These are phyloP conservation scores for Psidium friedrichsthalianum DNA, from an alignment of 345 rosid species.

Conservation along the genomic window DNA sequence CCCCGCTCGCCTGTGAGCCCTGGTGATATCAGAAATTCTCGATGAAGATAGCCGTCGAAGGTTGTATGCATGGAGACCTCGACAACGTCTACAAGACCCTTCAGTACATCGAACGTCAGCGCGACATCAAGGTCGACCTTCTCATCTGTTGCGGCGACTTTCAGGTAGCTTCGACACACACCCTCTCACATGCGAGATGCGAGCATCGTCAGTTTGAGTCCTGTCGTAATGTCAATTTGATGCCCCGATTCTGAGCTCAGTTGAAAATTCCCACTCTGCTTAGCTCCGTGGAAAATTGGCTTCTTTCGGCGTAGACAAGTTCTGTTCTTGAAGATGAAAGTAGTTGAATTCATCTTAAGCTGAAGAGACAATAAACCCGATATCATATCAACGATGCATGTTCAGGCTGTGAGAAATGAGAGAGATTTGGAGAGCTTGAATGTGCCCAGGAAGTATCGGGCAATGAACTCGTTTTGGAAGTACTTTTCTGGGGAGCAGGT, in stretches of 20 bases:
- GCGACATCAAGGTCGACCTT: conserved; percentile 69
- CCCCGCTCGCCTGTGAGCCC: neutral
- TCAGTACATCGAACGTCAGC: conserved; percentile 33
- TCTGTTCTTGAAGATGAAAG: neutral
- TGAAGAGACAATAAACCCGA: neutral
- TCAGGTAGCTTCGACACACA: conserved; percentile 31
- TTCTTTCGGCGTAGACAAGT: neutral
- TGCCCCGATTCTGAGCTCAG: neutral
- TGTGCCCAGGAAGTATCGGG: conserved; percentile 62
- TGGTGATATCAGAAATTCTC: neutral
- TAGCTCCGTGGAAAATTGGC: neutral
- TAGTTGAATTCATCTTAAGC: neutral
- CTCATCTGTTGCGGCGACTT: conserved; percentile 96
- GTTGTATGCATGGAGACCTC: conserved; percentile 96
- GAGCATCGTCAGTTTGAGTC: neutral
- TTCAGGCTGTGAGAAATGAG: conserved; percentile 76
- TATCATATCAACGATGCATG: neutral
- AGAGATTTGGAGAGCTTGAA: conserved; percentile 72
- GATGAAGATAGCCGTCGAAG: conserved; percentile 94
- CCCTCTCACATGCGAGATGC: neutral
- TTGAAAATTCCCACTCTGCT: neutral
- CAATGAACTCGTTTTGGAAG: conserved; percentile 91
- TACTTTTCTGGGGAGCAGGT: conserved; percentile 69
- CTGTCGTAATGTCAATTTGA: neutral
- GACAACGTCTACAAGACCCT: conserved; percentile 74